phyloP scores from a whole-genome alignment of 768 basidiomycete genomes.

The Suillus variegatus region DNA sequence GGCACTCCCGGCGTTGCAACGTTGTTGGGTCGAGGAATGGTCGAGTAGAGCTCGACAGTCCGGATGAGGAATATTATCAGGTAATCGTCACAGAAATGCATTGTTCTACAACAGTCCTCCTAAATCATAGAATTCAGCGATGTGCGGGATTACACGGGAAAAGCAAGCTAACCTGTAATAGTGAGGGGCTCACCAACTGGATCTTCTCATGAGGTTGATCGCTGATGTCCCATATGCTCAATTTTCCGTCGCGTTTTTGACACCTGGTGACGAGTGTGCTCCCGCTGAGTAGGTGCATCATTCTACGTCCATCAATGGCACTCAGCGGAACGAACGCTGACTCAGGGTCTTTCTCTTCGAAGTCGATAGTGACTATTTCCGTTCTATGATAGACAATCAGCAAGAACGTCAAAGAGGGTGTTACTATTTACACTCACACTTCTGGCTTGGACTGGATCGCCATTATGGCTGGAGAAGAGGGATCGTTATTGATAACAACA shows the following conservation, averaged over 20 bases:
- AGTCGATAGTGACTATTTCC: slow-evolving; percentile 44
- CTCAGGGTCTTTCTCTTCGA: slow-evolving; percentile 34
- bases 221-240: slow-evolving; percentile 40
- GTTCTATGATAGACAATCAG: slow-evolving; percentile 29
- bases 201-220: slow-evolving; percentile 29
- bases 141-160: neutral
- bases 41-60: slow-evolving; percentile 45
- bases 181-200: slow-evolving; percentile 38
- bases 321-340: slow-evolving; percentile 37
- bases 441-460: slow-evolving; percentile 41
- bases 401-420: neutral
- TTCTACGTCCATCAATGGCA: slow-evolving; percentile 33
- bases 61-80: slow-evolving; percentile 44
- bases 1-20: slow-evolving; percentile 16
- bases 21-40: slow-evolving; percentile 26
- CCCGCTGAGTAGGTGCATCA: slow-evolving; percentile 38
- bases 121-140: slow-evolving; percentile 9
- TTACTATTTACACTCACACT: slow-evolving; percentile 31
- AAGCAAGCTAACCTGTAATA: slow-evolving; percentile 30
- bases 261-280: slow-evolving; percentile 40
- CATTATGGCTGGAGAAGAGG: slow-evolving; percentile 34
- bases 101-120: slow-evolving; percentile 39
- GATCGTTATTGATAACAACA: slow-evolving; percentile 47
- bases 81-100: slow-evolving; percentile 43
- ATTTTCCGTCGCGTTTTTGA: slow-evolving; percentile 24